A percentile compares a stretch with the other conserved stretches of the same genome.
Evolutionary conservation across 805 yeast genomes (phyloP).

Genomic region (Metschnikowia gelsemii): DNA sequence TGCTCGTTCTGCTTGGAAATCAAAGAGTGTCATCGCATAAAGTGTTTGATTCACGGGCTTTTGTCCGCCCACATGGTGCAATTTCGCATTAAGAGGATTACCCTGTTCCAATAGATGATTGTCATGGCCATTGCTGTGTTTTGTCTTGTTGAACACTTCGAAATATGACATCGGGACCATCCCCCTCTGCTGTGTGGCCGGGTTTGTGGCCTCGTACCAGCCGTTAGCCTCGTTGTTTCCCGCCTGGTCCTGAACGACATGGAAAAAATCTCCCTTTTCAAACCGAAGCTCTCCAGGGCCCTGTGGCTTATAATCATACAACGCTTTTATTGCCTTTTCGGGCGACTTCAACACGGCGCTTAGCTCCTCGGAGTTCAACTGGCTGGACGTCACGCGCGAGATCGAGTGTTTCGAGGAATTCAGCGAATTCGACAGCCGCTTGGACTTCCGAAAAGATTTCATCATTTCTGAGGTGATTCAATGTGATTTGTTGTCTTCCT

Average conservation of each 20-base stretch:
- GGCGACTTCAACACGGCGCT: conserved; percentile 51
- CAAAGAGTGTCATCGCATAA: conserved; percentile 84
- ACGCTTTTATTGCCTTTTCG: conserved; percentile 79
- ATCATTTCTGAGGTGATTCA: conserved; percentile 32
- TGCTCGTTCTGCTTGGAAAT: conserved; percentile 74
- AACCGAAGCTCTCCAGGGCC: conserved; percentile 81
- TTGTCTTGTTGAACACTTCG: conserved; percentile 68
- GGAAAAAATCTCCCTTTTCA: conserved; percentile 82
- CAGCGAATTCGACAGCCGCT: conserved; percentile 35
- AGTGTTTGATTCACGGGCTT: conserved; percentile 46
- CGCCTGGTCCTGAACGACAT: conserved; percentile 46
- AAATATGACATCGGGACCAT: conserved; percentile 85
- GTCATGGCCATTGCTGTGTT: conserved; percentile 24
- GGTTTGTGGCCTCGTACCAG: conserved; percentile 90
- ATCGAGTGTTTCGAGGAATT: conserved; percentile 33
- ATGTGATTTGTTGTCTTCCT: not conserved
- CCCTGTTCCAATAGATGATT: conserved; percentile 21
- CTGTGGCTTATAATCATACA: conserved; percentile 73
- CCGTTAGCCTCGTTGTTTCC: conserved; percentile 41
- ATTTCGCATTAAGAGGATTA: conserved; percentile 23
- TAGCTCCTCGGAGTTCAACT: conserved; percentile 16
- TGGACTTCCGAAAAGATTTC: conserved; percentile 42
- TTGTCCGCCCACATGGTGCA: conserved; percentile 14
- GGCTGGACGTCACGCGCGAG: conserved; percentile 28
- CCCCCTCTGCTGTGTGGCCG: conserved; percentile 72